Evolutionary conservation across 768 basidiomycete genomes (phyloP), one percentile per base, ranked within the genome.

Genomic region (button mushroom (Agaricus bisporus)): DNA sequence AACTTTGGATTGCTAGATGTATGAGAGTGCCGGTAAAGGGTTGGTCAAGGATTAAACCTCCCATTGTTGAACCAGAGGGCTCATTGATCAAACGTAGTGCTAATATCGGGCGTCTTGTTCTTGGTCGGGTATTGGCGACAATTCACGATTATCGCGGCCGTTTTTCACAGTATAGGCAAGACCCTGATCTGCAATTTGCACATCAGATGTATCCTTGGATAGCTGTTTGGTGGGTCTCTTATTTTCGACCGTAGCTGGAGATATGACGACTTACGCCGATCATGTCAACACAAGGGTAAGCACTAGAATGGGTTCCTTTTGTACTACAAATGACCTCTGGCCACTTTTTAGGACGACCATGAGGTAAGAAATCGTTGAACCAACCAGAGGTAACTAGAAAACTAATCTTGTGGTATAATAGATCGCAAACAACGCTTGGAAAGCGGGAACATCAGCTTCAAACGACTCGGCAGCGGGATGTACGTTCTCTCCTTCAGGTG

Each of bases 391-490:
- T 38, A 44, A 26, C 44, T 37, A 39, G 18, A 26, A 29, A 35
- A 42, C 20, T n/a, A 14, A 39, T 39, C 2, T 39, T 22, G 4
- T 15, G 11, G 43, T 17, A 15, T 42, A 7, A 6, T 39, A 79
- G 74, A 73, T 81, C 48, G 76, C 79, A 14, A 78, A 83, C 62
- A 74, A 83, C 53, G 61, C 75, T 0, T 82, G 80, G 80, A 80
- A 80, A 59, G 73, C 76, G 2, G 79, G 80, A 12, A 75, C 77
- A 1, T 73, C 79, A n/a, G 68, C 81, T 58, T 77, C 76, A 4
- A 83, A 82, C 56, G 79, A 83, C 61, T 77, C 77, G 1, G 51
- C 70, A 6, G 60, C 63, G 4, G 80, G 81, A 37, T 81, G 77
- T 57, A 58, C 68, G 15, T 80, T 78, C 61, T 79, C 79, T 3